phyloP scores from a whole-genome alignment of 2,329 filamentous ascomycete genomes.

The Verticillium zaregamsianum region DNA sequence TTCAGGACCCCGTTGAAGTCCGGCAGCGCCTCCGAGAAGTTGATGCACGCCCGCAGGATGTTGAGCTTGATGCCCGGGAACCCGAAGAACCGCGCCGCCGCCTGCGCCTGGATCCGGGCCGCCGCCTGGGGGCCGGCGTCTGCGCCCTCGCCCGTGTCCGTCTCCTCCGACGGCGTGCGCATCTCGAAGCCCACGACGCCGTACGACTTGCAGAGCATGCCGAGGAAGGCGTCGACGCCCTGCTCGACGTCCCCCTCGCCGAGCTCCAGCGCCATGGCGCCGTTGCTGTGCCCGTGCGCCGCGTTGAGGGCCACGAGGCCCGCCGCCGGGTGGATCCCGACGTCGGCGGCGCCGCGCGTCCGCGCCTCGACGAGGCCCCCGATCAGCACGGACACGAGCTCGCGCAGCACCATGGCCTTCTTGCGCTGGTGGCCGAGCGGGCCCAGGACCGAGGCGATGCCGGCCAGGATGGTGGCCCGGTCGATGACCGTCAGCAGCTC shows the following conservation, averaged over 20 bases:
- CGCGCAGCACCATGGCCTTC: slow-evolving; percentile 84
- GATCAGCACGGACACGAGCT: slow-evolving; percentile 78
- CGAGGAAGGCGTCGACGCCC: slow-evolving; percentile 61
- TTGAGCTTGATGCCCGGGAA: slow-evolving; percentile 79
- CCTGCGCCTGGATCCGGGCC: slow-evolving; percentile 56
- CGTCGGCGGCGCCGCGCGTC: slow-evolving; percentile 90
- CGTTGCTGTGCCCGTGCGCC: slow-evolving; percentile 42
- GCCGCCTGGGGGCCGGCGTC: slow-evolving; percentile 51
- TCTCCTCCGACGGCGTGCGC: slow-evolving; percentile 13
- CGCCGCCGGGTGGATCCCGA: slow-evolving; percentile 90
- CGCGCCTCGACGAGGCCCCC: slow-evolving; percentile 84
- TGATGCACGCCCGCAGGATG: slow-evolving; percentile 83
- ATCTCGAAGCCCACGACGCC: slow-evolving; percentile 54
- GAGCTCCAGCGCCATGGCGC: slow-evolving; percentile 54
- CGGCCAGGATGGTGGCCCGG: slow-evolving; percentile 73
- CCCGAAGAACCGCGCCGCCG: slow-evolving; percentile 64
- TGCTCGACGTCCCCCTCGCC: slow-evolving; percentile 62
- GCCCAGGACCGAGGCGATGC: slow-evolving; percentile 82
- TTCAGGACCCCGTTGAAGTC: slow-evolving; percentile 87
- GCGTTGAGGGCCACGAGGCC: slow-evolving; percentile 71
- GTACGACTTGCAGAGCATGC: slow-evolving; percentile 58
- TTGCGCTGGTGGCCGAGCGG: slow-evolving; percentile 78
- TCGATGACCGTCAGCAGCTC: slow-evolving; percentile 70
- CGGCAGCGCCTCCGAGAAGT: slow-evolving; percentile 88
- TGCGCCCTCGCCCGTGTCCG: slow-evolving; percentile 15